Evolutionary conservation across 495 filamentous ascomycete genomes (phyloP), one percentile per base, ranked within the genome.

Genomic region (Neurospora sp.): DNA sequence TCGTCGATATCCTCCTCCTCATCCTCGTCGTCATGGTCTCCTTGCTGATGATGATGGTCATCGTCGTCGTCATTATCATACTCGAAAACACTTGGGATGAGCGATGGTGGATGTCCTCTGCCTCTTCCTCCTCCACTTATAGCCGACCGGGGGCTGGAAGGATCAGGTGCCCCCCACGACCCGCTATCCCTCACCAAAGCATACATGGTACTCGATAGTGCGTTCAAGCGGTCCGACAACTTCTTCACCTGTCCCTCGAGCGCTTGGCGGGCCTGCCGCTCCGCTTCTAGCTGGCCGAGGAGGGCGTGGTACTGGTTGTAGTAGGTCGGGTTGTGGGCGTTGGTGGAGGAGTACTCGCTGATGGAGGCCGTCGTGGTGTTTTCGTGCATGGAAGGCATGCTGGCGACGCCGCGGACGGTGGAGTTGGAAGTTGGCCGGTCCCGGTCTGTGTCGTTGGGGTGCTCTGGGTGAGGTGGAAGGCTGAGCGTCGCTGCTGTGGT

Each of bases 181-280:
- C 79, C 76, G 61, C 79, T 73, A 35, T 75, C 76, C 20, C 80
- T 75, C 4, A 79, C 74, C 78, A 80, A 79, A 71, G 81, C 79
- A 39, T 79, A 81, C 74, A 81, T 79, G 31, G 81, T 80, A 2
- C 78, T 79, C 2, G 82, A 82, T 39, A 84, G 61, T 1, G 79
- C 76, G 72, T 85, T 81, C 38, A 88, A 71, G 37, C 80, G 81
- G 18, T 84, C 82, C 44, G 81, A 82, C 1, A 89, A 78, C 72
- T 80, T 83, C 69, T 79, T 83, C 27, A 89, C 86, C 69, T 85
- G 79, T 1, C 79, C 79, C 75, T 89, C 87, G n/a, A 89, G 81
- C 6, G 80, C 80, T 22, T 81, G 83, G 2, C 87, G 84, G 10
- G 84, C 83, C 5, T 83, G 79, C 70, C 84, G 84, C 74, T 89